Evolutionary conservation across 1,284 basidiomycete species (phyloP).

Genomic region (Neonothopanus nambi): DNA sequence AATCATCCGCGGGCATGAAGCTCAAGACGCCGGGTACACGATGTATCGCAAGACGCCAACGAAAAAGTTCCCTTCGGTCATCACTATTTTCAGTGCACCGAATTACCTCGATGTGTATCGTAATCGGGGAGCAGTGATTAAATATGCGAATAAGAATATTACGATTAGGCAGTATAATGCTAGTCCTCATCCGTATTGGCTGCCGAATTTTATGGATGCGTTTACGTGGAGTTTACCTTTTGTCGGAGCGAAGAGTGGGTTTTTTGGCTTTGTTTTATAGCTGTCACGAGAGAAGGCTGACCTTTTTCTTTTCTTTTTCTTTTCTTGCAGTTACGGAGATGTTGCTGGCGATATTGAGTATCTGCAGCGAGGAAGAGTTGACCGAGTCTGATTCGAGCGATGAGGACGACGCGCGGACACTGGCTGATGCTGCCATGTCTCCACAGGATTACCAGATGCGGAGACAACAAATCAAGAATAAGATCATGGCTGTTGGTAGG

Average conservation of each 20-base stretch:
- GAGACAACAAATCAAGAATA: slow-evolving; percentile 89
- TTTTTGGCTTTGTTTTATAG: slow-evolving; percentile 5
- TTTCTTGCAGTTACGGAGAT: slow-evolving; percentile 82
- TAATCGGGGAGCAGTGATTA: slow-evolving; percentile 95
- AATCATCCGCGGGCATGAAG: slow-evolving; percentile 96
- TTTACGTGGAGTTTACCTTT: slow-evolving; percentile 99
- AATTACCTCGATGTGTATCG: slow-evolving; percentile 97
- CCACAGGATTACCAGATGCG: slow-evolving; percentile 43
- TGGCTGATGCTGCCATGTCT: slow-evolving; percentile 35
- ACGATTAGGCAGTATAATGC: slow-evolving; percentile 97
- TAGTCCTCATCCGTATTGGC: slow-evolving; percentile 86
- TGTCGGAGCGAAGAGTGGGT: slow-evolving; percentile 94
- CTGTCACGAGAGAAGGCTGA: background rate
- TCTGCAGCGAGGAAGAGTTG: slow-evolving; percentile 94
- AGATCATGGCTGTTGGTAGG: slow-evolving; percentile 90
- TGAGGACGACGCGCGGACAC: slow-evolving; percentile 38
- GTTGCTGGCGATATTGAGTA: slow-evolving; percentile 92
- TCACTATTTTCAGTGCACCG: slow-evolving; percentile 95
- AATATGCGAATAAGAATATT: slow-evolving; percentile 98
- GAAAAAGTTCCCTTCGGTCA: slow-evolving; percentile 90
- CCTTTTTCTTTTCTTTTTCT: slow-evolving; percentile 5
- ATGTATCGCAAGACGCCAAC: slow-evolving; percentile 94
- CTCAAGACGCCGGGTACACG: slow-evolving; percentile 95
- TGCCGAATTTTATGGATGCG: slow-evolving; percentile 99
- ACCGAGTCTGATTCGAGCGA: slow-evolving; percentile 59